Evolutionary conservation across 83 land plant genomes (phyloP).

Genomic region (Picea abies): DNA sequence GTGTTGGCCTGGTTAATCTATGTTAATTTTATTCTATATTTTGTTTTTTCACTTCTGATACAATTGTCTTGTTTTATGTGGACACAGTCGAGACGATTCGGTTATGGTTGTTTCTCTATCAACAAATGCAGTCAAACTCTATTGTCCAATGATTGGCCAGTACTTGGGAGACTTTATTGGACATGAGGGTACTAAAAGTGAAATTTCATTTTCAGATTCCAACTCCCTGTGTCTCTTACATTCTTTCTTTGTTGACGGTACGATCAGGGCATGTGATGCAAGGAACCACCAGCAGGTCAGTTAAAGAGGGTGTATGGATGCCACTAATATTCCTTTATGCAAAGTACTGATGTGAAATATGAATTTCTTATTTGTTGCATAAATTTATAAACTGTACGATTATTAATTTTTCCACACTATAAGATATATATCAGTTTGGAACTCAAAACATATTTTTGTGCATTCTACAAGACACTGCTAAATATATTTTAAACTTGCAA

Average conservation of each 20-base stretch:
- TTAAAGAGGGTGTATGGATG: neutral
- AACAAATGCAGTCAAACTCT: constrained; percentile 78
- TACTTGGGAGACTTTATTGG: constrained; percentile 83
- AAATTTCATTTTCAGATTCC: constrained; percentile 64
- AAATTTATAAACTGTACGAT: neutral
- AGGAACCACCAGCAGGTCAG: constrained; percentile 75
- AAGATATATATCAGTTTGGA: neutral
- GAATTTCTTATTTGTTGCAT: neutral
- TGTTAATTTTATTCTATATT: neutral
- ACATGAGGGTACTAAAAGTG: constrained; percentile 66
- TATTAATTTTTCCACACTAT: neutral
- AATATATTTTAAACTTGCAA: neutral
- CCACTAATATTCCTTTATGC: neutral
- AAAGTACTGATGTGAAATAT: neutral
- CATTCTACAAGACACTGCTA: neutral
- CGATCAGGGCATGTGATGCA: constrained; percentile 87
- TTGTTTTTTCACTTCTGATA: neutral
- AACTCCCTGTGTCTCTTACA: constrained; percentile 57
- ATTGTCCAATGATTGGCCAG: constrained; percentile 83
- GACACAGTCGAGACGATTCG: constrained; percentile 53
- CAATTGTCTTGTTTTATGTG: neutral
- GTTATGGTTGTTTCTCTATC: constrained; percentile 89
- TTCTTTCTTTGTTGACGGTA: constrained; percentile 89
- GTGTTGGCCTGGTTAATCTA: neutral
- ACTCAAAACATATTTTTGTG: neutral